A percentile compares a stretch with the other conserved stretches of the same genome.
Evolutionary conservation across 805 yeast genomes (phyloP).

Genomic region (Saccharomycopsis schoenii): DNA sequence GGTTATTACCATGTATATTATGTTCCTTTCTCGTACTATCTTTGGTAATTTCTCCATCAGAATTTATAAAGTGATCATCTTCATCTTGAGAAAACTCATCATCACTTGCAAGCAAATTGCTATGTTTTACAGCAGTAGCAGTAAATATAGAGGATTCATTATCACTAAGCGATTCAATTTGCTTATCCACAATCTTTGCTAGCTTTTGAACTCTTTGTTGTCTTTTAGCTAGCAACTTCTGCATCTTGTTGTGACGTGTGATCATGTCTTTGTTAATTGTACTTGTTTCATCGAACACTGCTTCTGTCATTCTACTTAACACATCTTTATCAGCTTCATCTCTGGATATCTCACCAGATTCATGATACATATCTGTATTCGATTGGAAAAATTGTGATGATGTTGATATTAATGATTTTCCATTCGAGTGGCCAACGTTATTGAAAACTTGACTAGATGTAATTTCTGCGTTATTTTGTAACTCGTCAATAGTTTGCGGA

Average conservation of each 20-base stretch:
- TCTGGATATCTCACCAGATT: background rate
- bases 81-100: background rate
- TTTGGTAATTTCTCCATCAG: background rate
- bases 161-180: conserved; percentile 4
- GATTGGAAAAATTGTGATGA: background rate
- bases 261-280: conserved; percentile 15
- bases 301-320: background rate
- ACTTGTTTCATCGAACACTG: conserved; percentile 1
- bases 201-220: conserved; percentile 10
- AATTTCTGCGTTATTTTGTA: no score
- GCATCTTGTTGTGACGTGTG: conserved; percentile 16
- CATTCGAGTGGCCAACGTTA: no score
- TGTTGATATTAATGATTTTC: no score
- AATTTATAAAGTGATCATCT: background rate
- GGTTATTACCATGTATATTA: no score
- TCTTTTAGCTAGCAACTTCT: conserved; percentile 13
- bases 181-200: conserved; percentile 7
- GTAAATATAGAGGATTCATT: background rate
- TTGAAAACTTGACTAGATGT: no score
- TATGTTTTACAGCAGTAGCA: background rate
- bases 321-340: background rate
- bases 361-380: background rate
- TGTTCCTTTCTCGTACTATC: no score
- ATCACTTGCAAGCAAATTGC: background rate
- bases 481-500: no score